Evolutionary conservation across 106 monocot species (phyloP).

Genomic region (Dioscorea alata): DNA sequence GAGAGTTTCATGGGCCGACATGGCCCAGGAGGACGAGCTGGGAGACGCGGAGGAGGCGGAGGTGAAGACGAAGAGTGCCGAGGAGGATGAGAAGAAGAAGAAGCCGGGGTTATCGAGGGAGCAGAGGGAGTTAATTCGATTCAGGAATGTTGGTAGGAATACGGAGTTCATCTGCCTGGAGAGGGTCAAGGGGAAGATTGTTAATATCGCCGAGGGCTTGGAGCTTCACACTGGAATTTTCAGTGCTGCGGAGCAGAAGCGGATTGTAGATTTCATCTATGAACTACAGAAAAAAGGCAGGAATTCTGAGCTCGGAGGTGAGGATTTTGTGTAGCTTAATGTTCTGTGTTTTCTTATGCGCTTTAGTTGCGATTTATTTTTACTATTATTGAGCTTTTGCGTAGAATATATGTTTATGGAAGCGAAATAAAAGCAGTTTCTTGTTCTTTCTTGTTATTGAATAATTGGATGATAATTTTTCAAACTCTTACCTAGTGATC

Average conservation of each 20-base stretch:
- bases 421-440: too few species aligned
- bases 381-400: too few species aligned
- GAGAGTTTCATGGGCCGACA: constrained; percentile 81
- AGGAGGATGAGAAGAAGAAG: constrained; percentile 21
- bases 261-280: constrained; percentile 71
- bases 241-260: constrained; percentile 73
- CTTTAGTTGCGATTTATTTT: too few species aligned
- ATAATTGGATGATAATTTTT: too few species aligned
- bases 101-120: constrained; percentile 46
- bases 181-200: constrained; percentile 52
- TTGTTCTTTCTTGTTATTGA: too few species aligned
- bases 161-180: constrained; percentile 77
- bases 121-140: constrained; percentile 52
- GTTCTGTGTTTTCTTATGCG: too few species aligned
- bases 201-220: constrained; percentile 63
- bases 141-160: constrained; percentile 50
- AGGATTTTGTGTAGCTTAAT: neutral
- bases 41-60: constrained; percentile 23
- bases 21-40: constrained; percentile 77
- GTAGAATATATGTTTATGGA: too few species aligned
- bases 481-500: too few species aligned
- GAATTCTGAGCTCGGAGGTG: constrained; percentile 65
- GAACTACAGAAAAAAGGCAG: constrained; percentile 61
- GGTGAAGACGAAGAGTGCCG: neutral
- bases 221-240: constrained; percentile 89